These are phyloP conservation scores for Castanopsis chinensis DNA, from an alignment of 306 rosid species.

Conservation along the genomic window DNA sequence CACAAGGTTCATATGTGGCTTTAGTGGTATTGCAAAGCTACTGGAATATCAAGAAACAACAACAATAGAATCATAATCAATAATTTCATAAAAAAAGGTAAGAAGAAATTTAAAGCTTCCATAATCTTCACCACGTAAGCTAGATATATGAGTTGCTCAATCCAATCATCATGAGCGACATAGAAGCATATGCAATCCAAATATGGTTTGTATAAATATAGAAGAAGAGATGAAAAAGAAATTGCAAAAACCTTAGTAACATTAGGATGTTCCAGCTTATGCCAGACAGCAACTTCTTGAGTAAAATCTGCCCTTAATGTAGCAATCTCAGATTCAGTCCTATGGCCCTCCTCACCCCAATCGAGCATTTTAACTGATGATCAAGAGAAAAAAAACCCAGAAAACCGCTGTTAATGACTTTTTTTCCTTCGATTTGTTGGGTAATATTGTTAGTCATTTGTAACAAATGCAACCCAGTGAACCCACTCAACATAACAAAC, in stretches of 20 bases:
- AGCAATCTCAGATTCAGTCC: slow-evolving; percentile 88
- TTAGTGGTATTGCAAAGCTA: too few species aligned
- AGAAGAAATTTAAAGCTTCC: background rate
- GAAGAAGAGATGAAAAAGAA: background rate
- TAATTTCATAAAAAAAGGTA: background rate
- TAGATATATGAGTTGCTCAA: background rate
- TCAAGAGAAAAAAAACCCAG: slow-evolving; percentile 26
- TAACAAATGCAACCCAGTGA: background rate
- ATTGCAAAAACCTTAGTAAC: slow-evolving; percentile 76
- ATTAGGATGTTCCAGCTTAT: slow-evolving; percentile 95
- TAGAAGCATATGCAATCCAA: slow-evolving; percentile 6
- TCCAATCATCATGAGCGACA: background rate
- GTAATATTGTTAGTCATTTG: background rate
- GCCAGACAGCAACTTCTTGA: slow-evolving; percentile 99
- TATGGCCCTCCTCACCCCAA: slow-evolving; percentile 99
- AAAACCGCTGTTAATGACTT: slow-evolving; percentile 17
- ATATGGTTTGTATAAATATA: background rate
- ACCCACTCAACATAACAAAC: background rate
- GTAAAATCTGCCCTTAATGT: slow-evolving; percentile 84
- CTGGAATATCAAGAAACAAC: too few species aligned
- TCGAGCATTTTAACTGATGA: slow-evolving; percentile 85
- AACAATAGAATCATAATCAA: background rate
- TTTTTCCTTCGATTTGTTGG: background rate
- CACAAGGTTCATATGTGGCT: too few species aligned
- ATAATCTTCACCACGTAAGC: background rate